These are phyloP conservation scores for Fraxinus cuspidata DNA, from an alignment of 257 asterid species.

Conservation along the genomic window DNA sequence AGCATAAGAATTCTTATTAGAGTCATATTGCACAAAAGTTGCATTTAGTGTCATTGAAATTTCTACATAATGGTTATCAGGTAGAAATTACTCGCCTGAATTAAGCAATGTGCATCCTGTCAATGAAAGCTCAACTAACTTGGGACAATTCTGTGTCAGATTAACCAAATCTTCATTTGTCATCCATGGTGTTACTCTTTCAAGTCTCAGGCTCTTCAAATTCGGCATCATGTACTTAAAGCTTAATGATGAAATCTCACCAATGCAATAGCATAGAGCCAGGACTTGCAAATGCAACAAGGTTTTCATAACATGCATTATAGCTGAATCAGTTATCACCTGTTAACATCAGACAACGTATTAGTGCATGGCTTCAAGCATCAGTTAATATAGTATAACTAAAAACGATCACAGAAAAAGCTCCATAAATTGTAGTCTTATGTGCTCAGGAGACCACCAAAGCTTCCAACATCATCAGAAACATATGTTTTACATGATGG, in stretches of 20 bases:
- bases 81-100: slow-evolving; percentile 46
- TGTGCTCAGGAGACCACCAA: neutral
- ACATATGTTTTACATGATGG: neutral
- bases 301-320: slow-evolving; percentile 45
- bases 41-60: neutral
- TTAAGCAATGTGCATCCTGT: slow-evolving; percentile 74
- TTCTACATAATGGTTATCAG: slow-evolving; percentile 7
- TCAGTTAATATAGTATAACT: neutral
- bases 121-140: slow-evolving; percentile 67
- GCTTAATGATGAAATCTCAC: slow-evolving; percentile 68
- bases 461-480: neutral
- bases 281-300: slow-evolving; percentile 55
- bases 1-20: slow-evolving; percentile 7
- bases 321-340: slow-evolving; percentile 70
- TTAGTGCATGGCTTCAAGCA: slow-evolving; percentile 16
- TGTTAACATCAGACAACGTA: slow-evolving; percentile 34
- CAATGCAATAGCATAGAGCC: slow-evolving; percentile 79
- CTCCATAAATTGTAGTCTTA: neutral
- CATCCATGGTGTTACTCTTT: slow-evolving; percentile 80
- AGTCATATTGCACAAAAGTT: neutral
- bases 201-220: slow-evolving; percentile 81
- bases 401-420: neutral
- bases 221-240: slow-evolving; percentile 55
- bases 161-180: slow-evolving; percentile 64
- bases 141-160: slow-evolving; percentile 60